Conservation (phyloP, 1,284 basidiomycete genomes). For the Tilletia setariae region DNA sequence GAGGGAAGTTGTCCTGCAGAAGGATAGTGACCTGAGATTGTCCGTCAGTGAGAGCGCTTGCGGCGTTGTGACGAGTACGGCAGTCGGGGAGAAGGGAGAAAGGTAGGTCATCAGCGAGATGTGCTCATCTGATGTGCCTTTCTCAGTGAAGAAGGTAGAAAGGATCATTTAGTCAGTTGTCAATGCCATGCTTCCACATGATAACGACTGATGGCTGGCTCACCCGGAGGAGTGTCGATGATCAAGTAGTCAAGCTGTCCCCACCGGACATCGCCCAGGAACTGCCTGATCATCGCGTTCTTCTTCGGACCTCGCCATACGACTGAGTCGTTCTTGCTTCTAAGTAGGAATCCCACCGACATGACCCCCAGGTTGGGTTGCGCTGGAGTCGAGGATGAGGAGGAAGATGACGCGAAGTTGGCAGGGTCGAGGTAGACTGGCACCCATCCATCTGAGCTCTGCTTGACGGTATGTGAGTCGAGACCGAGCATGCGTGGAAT, state of each 20-base stretch:
- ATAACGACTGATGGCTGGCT: conserved; percentile 46
- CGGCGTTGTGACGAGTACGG: conserved; percentile 92
- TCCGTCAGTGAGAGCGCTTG: conserved; percentile 94
- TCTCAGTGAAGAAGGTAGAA: background rate
- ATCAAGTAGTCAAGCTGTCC: conserved; percentile 93
- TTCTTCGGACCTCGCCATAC: conserved; percentile 99
- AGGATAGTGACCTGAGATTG: conserved; percentile 91
- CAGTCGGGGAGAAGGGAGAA: conserved; percentile 64
- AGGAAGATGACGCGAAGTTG: conserved; percentile 60
- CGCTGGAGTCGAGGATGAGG: conserved; percentile 59
- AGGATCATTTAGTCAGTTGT: background rate
- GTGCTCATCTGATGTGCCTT: conserved; percentile 88
- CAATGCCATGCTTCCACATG: too few relatives aligned
- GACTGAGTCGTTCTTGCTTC: conserved; percentile 83
- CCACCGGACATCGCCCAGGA: conserved; percentile 93
- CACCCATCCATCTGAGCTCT: conserved; percentile 94
- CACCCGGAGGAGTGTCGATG: conserved; percentile 95
- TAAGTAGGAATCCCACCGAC: conserved; percentile 92
- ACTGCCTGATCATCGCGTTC: conserved; percentile 99
- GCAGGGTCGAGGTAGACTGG: conserved; percentile 69
- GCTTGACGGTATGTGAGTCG: conserved; percentile 69
- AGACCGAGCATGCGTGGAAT: conserved; percentile 96
- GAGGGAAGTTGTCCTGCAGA: conserved; percentile 78
- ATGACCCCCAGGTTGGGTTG: conserved; percentile 72
- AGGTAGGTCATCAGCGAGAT: conserved; percentile 91